Conservation (phyloP, 352 stramenopile species). For the Phytophthora brassicae region DNA sequence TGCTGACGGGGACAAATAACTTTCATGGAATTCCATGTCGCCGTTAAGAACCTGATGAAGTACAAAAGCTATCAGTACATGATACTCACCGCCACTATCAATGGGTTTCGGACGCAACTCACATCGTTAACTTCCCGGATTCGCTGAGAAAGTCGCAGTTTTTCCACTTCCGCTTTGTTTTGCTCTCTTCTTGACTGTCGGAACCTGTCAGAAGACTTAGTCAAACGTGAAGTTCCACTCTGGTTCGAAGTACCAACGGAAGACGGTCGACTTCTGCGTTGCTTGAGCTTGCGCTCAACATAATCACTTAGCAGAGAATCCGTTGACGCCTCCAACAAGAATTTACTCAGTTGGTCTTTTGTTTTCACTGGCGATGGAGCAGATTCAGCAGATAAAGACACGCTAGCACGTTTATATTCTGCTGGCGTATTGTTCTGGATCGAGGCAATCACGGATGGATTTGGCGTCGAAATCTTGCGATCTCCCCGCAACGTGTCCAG, state of each 20-base stretch:
- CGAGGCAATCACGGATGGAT: constrained; percentile 19
- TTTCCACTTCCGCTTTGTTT: constrained; percentile 65
- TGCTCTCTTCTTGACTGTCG: constrained; percentile 42
- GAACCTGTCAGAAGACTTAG: background rate
- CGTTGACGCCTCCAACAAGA: constrained; percentile 54
- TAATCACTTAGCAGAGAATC: constrained; percentile 63
- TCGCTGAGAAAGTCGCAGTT: constrained; percentile 59
- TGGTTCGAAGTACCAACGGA: constrained; percentile 14
- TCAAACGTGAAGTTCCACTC: constrained; percentile 3
- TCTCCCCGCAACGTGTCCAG: constrained; percentile 55
- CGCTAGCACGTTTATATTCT: background rate
- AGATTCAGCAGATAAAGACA: constrained; percentile 11
- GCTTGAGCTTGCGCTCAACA: constrained; percentile 64
- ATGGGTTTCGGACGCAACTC: no score
- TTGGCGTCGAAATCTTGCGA: constrained; percentile 15
- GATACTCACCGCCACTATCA: background rate
- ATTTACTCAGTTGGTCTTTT: constrained; percentile 39
- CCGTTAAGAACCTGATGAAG: constrained; percentile 53
- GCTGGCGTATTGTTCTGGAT: constrained; percentile 14
- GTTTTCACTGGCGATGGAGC: constrained; percentile 5
- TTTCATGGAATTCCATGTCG: constrained; percentile 50
- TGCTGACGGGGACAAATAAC: constrained; percentile 43
- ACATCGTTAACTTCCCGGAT: constrained; percentile 75
- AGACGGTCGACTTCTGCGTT: constrained; percentile 30
- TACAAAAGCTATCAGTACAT: constrained; percentile 11